A percentile compares a stretch with the other conserved stretches of the same genome.
These are phyloP conservation scores for Floccularia luteovirens DNA, from an alignment of 768 basidiomycete species.

Conservation along the genomic window DNA sequence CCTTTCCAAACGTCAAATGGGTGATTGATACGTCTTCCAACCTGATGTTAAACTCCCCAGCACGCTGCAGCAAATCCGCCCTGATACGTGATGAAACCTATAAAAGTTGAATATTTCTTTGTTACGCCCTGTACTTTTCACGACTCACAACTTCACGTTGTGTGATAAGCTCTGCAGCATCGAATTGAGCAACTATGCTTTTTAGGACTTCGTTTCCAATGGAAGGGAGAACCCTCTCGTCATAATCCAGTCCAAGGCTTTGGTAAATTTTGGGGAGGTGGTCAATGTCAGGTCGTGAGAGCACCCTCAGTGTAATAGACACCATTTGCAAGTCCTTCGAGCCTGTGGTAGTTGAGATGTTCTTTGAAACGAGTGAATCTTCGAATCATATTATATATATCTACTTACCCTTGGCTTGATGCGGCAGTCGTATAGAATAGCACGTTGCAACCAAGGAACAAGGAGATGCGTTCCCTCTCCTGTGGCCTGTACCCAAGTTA, in stretches of 20 bases:
- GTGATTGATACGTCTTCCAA: constrained; percentile 98
- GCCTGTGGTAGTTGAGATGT: constrained; percentile 97
- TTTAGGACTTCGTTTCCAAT: constrained; percentile 98
- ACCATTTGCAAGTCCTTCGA: constrained; percentile 99
- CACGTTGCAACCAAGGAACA: constrained; percentile 91
- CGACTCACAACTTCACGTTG: constrained; percentile 89
- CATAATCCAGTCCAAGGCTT: constrained; percentile 90
- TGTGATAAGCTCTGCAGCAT: constrained; percentile 94
- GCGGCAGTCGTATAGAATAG: constrained; percentile 95
- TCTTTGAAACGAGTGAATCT: constrained; percentile 35
- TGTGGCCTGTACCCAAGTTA: constrained; percentile 47
- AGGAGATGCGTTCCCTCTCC: constrained; percentile 95
- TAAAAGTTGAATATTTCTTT: too few species aligned
- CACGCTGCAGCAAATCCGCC: constrained; percentile 85
- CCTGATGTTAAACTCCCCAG: constrained; percentile 92
- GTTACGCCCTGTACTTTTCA: too few species aligned
- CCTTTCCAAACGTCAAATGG: constrained; percentile 84
- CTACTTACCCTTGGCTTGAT: constrained; percentile 85
- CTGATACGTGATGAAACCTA: constrained; percentile 90
- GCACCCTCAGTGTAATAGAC: constrained; percentile 90
- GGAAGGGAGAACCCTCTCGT: constrained; percentile 94
- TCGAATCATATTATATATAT: background rate
- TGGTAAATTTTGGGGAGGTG: constrained; percentile 94
- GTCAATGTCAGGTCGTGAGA: constrained; percentile 85
- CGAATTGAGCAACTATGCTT: constrained; percentile 97